Base-by-base conservation (phyloP, 805 yeast genomes). In the Candida germanica region DNA sequence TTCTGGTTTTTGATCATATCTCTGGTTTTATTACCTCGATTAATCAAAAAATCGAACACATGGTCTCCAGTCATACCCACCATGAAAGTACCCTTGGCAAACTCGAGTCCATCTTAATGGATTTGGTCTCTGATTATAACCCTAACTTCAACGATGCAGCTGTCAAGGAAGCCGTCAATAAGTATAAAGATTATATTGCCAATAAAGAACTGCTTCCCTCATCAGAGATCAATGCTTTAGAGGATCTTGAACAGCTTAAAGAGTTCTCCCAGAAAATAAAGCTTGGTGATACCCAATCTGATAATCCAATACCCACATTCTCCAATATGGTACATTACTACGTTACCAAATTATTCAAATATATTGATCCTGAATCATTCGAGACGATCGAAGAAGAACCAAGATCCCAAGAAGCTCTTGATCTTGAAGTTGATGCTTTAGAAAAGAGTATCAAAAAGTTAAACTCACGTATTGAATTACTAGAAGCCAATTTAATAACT, bases 61-160 rank as follows among this genome's bases (percentile, higher is more conserved):
- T 34, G 4, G 20, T 12, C 3, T 3, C 31, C 3, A 13, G 21
- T 20, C 31, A 29, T 12, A 17, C 15, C 7, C 20, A 29, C 1
- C 29, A 33, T 15, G 8, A 11, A 5, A 28, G 49, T 27, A 36
- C 53, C 36, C 45, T 65, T 40, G 26, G 40, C 14, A 39, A 33
- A 3, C 54, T 83, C 39, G 81, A 77, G 42, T 31, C 38, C 2
- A 67, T 83, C 12, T 53, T 87, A 33, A 56, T 59, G 2, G 58
- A 59, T 4, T 64, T 89, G 59, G 56, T 68, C 6, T 51, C 65
- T 3, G 73, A 74, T n/a, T 88, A 84, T 58, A 86, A 87, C 49
- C 86, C 84, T 31, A 83, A 87, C 50, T 77, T 87, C 61, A 87
- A 89, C 53, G 96, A 89, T 59, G 77, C 79, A 6, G 94, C 89